Evolutionary conservation across 2,329 filamentous ascomycete species (phyloP), one percentile per base, ranked within the genome.

Genomic region (Trichocomaceae sp.): DNA sequence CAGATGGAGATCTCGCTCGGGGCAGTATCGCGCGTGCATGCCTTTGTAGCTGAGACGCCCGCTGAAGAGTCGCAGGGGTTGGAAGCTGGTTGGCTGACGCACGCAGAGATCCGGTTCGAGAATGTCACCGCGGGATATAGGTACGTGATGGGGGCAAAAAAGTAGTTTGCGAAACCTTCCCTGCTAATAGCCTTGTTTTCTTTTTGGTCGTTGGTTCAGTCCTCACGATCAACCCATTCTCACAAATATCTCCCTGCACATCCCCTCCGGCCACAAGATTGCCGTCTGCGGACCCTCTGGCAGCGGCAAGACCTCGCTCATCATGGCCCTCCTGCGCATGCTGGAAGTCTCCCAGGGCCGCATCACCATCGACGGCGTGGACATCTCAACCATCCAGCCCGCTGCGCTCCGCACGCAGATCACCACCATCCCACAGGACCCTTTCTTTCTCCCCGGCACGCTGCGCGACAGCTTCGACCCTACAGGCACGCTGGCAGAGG

Each of bases 1-100:
- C 72, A 73, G 46, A 66, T 84, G 10, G 82, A 84, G 59, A 83
- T 79, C 0, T 75, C 76, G 35, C 75, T 84, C 45, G 81, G 81
- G 6, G 80, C 80, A 7, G 74, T 84, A 3, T 70, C 76, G 3
- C 73, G 82, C 20, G 73, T 83, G 56, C 79, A 77, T 62, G 71
- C 72, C n/a, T 83, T 83, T 58, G 72, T 71, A 0, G 67, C 70
- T 3, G 71, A 69, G 31, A 73, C 75, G 0, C 61, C 71, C 7
- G 17, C 13, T 0, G 64, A 66, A 23, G 78, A 75, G 76, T 75
- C 76, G n/a, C n/a, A n/a, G n/a, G n/a, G n/a, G n/a, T n/a, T n/a
- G n/a, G n/a, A n/a, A n/a, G n/a, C n/a, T n/a, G n/a, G n/a, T n/a
- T n/a, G n/a, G n/a, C n/a, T n/a, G n/a, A n/a, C n/a, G n/a, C n/a